Base-by-base conservation (phyloP, 768 basidiomycete species). In the Lyophyllum shimeji region DNA sequence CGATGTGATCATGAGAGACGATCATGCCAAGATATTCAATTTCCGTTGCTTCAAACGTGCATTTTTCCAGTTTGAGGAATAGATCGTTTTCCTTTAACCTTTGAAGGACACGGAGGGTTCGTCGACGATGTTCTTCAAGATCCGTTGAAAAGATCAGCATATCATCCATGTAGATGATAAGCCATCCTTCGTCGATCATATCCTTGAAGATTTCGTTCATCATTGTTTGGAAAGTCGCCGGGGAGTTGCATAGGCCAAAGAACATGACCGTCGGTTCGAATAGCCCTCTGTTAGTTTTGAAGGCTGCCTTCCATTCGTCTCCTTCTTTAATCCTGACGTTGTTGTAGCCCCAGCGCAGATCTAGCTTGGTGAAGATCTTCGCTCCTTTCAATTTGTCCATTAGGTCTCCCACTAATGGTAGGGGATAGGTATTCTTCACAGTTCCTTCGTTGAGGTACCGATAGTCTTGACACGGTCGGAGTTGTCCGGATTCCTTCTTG, bases 81-180 rank as follows among this genome's bases (percentile, higher is more conserved):
- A 76, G 64, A 13, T 71, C 42, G 42, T 70, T 59, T 1, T 71
- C 54, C n/a, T 43, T 33, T 1, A 73, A 56, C 0, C 52, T 47
- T 21, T 61, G 45, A 2, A 74, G 55, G 1, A 73, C 64, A 23
- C 56, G 34, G 0, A 44, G 25, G 0, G 65, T 61, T 6, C 62
- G 31, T 31, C 52, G 1, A 0, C 56, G 27, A 31, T 71, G 72
- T 34, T 67, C 37, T 2, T 64, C 58, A 0, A 62, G 8, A 46
- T 53, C 60, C 0, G 67, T 51, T 1, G 74, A 70, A 61, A 67
- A 77, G 51, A 80, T 71, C 0, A 80, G 68, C 21, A 77, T 74
- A 53, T 78, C 68, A 49, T 79, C 74, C 17, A 78, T 54, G 54
- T 79, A 80, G 0, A 79, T 70, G 5, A 78, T 63, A 1, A 76